These are phyloP conservation scores for Bipolaris bicolor DNA, from an alignment of 2,329 filamentous ascomycete species.

Conservation along the genomic window DNA sequence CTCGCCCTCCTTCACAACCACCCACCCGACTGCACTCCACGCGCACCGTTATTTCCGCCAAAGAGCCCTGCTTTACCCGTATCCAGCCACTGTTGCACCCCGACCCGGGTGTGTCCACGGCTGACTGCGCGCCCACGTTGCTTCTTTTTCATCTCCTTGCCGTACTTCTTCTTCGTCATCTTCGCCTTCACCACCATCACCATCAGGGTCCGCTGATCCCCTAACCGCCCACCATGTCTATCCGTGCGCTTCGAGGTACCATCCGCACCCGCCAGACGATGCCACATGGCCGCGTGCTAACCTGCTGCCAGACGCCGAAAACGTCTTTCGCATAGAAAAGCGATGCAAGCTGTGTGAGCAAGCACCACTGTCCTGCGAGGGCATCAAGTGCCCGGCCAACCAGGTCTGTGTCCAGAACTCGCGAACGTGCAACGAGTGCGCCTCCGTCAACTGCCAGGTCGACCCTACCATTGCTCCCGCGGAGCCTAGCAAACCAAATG, in stretches of 20 bases:
- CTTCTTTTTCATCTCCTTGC: slow-evolving; percentile 1
- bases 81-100: slow-evolving; percentile 10
- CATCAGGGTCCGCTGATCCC: slow-evolving; percentile 18
- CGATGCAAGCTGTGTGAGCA: slow-evolving; percentile 65
- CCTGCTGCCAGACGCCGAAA: slow-evolving; percentile 40
- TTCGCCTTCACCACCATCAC: too few species aligned
- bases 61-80: neutral
- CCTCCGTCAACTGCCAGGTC: slow-evolving; percentile 61
- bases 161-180: too few species aligned
- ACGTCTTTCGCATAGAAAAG: slow-evolving; percentile 57
- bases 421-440: slow-evolving; percentile 65
- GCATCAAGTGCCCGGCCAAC: slow-evolving; percentile 56
- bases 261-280: neutral
- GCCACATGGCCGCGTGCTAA: slow-evolving; percentile 16
- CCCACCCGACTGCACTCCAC: slow-evolving; percentile 5
- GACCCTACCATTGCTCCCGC: slow-evolving; percentile 42
- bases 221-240: slow-evolving; percentile 25
- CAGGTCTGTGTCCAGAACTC: slow-evolving; percentile 66
- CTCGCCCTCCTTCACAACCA: slow-evolving; percentile 8
- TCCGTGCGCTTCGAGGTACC: slow-evolving; percentile 26
- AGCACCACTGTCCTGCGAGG: slow-evolving; percentile 61
- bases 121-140: slow-evolving; percentile 17
- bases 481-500: slow-evolving; percentile 60
- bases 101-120: slow-evolving; percentile 11
- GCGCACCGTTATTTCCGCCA: slow-evolving; percentile 5